Conservation (phyloP, 225 moss, liverwort and hornwort species). For the Pleurozium schreberi region DNA sequence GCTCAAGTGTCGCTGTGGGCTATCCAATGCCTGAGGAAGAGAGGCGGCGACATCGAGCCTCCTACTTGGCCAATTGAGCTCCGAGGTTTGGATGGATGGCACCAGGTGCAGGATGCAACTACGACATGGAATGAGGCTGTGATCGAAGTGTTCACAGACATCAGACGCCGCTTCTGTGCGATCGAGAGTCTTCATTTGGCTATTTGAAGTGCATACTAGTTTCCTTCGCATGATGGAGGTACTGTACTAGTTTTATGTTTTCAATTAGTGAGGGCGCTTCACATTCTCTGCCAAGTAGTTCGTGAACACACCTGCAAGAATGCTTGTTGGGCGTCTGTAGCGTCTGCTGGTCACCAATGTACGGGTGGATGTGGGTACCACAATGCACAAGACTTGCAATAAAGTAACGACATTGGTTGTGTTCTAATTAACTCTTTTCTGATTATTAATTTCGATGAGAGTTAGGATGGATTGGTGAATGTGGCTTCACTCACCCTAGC, state of each 20-base stretch:
- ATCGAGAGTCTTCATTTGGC: background rate
- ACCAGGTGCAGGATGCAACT: background rate
- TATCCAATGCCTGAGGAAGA: background rate
- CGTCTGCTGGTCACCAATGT: background rate
- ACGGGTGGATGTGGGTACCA: background rate
- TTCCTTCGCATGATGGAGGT: background rate
- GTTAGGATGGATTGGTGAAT: background rate
- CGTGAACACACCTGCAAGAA: background rate
- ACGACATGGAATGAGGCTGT: background rate
- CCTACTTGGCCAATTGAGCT: background rate
- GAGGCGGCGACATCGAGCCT: background rate
- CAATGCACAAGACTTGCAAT: background rate
- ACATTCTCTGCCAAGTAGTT: background rate
- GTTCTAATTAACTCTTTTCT: background rate
- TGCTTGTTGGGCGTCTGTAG: no score
- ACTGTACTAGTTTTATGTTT: background rate
- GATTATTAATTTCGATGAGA: background rate
- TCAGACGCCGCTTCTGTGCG: background rate
- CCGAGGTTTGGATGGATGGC: background rate
- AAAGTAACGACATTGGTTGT: no score
- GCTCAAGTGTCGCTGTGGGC: background rate
- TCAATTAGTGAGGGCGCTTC: background rate
- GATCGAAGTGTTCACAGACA: background rate
- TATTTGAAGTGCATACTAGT: background rate
- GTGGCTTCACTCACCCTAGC: background rate